A percentile compares a stretch with the other conserved stretches of the same genome.
phyloP scores from a whole-genome alignment of 352 stramenopile species.

The Phytophthora pistaciae region DNA sequence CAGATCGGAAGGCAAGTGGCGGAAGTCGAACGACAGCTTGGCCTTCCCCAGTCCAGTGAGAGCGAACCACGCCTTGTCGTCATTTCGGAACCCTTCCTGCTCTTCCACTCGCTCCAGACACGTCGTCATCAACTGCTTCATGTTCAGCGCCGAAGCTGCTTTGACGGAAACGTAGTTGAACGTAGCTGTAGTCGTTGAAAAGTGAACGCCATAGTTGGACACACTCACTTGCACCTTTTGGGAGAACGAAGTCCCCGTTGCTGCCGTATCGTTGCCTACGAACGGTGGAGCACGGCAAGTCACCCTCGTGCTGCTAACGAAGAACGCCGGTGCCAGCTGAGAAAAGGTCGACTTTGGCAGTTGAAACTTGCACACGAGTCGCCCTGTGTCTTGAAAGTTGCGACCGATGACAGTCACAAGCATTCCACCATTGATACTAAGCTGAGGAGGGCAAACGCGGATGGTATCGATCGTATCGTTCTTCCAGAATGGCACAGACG shows the following conservation, averaged over 20 bases:
- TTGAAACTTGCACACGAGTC: slow-evolving; percentile 90
- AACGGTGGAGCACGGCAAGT: slow-evolving; percentile 81
- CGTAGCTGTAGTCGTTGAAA: slow-evolving; percentile 64
- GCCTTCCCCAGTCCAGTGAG: slow-evolving; percentile 93
- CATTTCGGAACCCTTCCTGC: slow-evolving; percentile 85
- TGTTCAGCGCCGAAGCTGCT: slow-evolving; percentile 48
- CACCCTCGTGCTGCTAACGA: slow-evolving; percentile 84
- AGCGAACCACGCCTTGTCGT: slow-evolving; percentile 94
- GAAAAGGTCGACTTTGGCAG: slow-evolving; percentile 22
- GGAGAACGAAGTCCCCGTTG: slow-evolving; percentile 20
- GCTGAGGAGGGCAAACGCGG: slow-evolving; percentile 78
- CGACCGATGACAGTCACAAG: slow-evolving; percentile 94
- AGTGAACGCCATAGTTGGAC: slow-evolving; percentile 86
- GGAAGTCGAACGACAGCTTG: slow-evolving; percentile 95
- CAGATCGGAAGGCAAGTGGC: slow-evolving; percentile 91
- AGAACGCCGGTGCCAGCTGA: slow-evolving; percentile 59
- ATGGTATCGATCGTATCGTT: slow-evolving; percentile 97
- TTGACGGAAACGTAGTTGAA: slow-evolving; percentile 53
- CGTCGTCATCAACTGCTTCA: slow-evolving; percentile 43
- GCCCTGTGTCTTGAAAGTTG: slow-evolving; percentile 92
- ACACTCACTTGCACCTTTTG: slow-evolving; percentile 65
- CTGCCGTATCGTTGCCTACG: slow-evolving; percentile 32
- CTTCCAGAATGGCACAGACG: slow-evolving; percentile 83
- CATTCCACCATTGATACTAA: slow-evolving; percentile 47
- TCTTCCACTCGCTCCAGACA: slow-evolving; percentile 40